Base-by-base conservation (phyloP, 208 protist genomes). In the Wallacemonas sp. region DNA sequence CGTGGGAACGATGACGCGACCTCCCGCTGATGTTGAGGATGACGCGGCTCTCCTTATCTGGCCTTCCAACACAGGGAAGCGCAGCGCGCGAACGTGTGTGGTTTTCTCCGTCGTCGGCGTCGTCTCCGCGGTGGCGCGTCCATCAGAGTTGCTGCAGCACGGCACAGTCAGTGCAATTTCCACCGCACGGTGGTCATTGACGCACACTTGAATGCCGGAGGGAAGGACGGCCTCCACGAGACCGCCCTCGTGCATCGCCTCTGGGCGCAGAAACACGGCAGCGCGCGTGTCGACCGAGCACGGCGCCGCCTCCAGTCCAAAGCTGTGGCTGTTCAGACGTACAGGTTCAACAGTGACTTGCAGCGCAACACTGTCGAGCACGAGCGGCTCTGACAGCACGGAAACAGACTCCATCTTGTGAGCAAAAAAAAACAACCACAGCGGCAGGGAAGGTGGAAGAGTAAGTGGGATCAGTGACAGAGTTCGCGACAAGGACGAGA, bases 61-160 rank as follows among this genome's bases (percentile, higher is more conserved):
- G 26, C 52, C 52, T 21, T 34, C 29, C 26, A 58, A 24, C 52
- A 58, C 52, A 39, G 52, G 52, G 32, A 58, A 24, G 23, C 52
- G 32, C 5, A 58, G 26, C 8, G 26, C 14, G 52, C 38, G 32
- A 9, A 6, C 52, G 19, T 58, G 52, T 30, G 52, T 58, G 30
- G 26, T 5, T 21, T 58, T 55, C 4, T 55, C 26, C 8, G 24
- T 9, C 11, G 21, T 30, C 26, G n/a, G 23, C 6, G 8, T 8
- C 3, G 4, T 23, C n/a, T 55, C 23, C 32, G 4, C 19, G 52
- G 26, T 11, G 4, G 47, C 32, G n/a, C 52, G 2, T 8, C n/a
- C 5, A 39, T 24, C 30, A 5, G 26, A 14, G 30, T 58, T 58
- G 30, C 52, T 58, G 19, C 52, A 58, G 52, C 4, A 58, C 2